These are phyloP conservation scores for Cajanus cajan DNA, from an alignment of 306 rosid genomes.

Conservation along the genomic window DNA sequence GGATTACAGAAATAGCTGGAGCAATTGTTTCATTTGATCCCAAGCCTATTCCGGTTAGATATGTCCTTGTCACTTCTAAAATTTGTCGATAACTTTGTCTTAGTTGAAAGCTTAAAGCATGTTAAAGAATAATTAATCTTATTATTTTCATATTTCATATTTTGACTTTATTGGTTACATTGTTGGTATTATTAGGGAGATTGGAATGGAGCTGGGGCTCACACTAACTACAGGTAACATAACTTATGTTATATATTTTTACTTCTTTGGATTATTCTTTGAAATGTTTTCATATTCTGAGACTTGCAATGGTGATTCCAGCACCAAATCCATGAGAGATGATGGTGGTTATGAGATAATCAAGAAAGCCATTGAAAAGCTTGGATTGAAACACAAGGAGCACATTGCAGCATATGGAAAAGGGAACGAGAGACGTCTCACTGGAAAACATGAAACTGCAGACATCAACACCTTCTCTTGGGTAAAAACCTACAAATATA, in stretches of 20 bases:
- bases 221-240: constrained; percentile 53
- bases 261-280: not conserved
- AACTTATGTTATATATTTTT: not conserved
- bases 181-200: constrained; percentile 38
- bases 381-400: constrained; percentile 56
- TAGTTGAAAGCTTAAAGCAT: not conserved
- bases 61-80: not conserved
- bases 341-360: constrained; percentile 62
- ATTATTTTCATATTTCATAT: not conserved
- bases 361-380: constrained; percentile 57
- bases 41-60: constrained; percentile 49
- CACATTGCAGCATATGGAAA: constrained; percentile 73
- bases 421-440: constrained; percentile 73
- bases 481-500: too few relatives aligned
- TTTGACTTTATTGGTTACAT: not conserved
- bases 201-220: constrained; percentile 76
- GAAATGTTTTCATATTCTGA: not conserved
- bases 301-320: constrained; percentile 23
- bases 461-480: constrained; percentile 56
- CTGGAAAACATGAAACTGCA: constrained; percentile 65
- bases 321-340: constrained; percentile 66
- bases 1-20: constrained; percentile 59
- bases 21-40: constrained; percentile 60
- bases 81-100: not conserved
- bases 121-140: not conserved